Conservation (phyloP, 2,329 filamentous ascomycete species). For the Sporothrix protearum region DNA sequence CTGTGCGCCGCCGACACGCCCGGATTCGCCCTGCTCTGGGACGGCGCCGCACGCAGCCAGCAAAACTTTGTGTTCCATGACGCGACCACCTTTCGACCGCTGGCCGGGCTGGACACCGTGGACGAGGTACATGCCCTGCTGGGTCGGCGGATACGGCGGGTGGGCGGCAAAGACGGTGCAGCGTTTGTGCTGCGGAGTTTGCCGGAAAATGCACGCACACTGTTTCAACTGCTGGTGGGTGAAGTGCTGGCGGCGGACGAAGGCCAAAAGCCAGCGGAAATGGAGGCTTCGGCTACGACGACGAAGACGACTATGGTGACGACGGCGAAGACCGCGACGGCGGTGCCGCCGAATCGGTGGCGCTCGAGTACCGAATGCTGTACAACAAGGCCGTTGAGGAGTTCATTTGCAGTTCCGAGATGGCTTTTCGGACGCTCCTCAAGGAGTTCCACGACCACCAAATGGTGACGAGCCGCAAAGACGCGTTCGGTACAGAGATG, state of each 20-base stretch:
- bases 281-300: constrained; percentile 74
- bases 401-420: constrained; percentile 94
- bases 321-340: constrained; percentile 48
- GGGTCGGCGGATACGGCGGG: constrained; percentile 71
- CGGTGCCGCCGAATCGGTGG: constrained; percentile 55
- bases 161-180: constrained; percentile 87
- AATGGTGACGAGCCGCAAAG: constrained; percentile 87
- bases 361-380: constrained; percentile 83
- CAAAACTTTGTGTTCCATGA: constrained; percentile 89
- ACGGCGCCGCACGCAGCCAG: constrained; percentile 67
- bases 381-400: constrained; percentile 96
- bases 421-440: constrained; percentile 87
- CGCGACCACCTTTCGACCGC: constrained; percentile 80
- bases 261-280: constrained; percentile 47
- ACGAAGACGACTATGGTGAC: constrained; percentile 70
- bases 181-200: constrained; percentile 85
- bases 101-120: constrained; percentile 66
- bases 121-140: constrained; percentile 87
- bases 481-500: constrained; percentile 78
- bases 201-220: constrained; percentile 83
- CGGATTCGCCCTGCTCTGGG: constrained; percentile 85
- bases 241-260: constrained; percentile 74
- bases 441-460: constrained; percentile 99
- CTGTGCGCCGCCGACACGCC: constrained; percentile 83
- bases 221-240: constrained; percentile 80